Percentiles rank a stretch among this genome's conserved stretches.
Evolutionary conservation across 2,329 filamentous ascomycete genomes (phyloP).

Genomic region (Metarhizium robertsii): DNA sequence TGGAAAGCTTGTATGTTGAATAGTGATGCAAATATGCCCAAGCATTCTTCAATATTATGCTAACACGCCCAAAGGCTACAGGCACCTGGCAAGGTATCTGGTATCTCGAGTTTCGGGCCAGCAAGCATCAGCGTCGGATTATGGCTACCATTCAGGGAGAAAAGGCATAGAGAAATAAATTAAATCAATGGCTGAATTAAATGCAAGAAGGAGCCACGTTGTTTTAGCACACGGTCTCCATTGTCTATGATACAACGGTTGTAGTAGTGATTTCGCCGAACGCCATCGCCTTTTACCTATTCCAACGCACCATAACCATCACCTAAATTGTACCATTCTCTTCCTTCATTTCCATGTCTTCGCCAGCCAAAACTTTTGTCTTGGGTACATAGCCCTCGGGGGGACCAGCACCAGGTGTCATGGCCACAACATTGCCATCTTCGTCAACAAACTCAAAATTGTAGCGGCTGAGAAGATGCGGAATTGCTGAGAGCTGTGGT

Average conservation of each 20-base stretch:
- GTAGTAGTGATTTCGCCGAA: conserved; percentile 21
- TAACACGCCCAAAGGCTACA: conserved; percentile 33
- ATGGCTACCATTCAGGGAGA: conserved; percentile 94
- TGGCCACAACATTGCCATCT: conserved; percentile 74
- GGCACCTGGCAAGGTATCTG: conserved; percentile 83
- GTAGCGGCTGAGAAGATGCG: conserved; percentile 87
- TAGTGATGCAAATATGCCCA: background rate
- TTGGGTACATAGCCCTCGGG: conserved; percentile 51
- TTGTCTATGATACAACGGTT: conserved; percentile 7
- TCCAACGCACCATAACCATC: conserved; percentile 12
- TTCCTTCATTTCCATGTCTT: conserved; percentile 53
- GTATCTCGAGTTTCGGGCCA: conserved; percentile 81
- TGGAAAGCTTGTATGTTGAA: conserved; percentile 55
- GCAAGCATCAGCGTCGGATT: conserved; percentile 69
- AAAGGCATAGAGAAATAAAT: conserved; percentile 32
- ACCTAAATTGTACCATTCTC: conserved; percentile 28
- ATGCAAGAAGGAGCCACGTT: background rate
- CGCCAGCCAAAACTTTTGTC: conserved; percentile 56
- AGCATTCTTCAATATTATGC: background rate
- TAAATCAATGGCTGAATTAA: background rate
- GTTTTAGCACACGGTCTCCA: background rate
- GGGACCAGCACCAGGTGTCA: conserved; percentile 62
- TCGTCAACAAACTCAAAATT: conserved; percentile 98
- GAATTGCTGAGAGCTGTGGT: conserved; percentile 91
- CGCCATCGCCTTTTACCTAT: conserved; percentile 22